Base-by-base conservation (phyloP, 257 asterid genomes). In the Dorcoceras hygrometricum region DNA sequence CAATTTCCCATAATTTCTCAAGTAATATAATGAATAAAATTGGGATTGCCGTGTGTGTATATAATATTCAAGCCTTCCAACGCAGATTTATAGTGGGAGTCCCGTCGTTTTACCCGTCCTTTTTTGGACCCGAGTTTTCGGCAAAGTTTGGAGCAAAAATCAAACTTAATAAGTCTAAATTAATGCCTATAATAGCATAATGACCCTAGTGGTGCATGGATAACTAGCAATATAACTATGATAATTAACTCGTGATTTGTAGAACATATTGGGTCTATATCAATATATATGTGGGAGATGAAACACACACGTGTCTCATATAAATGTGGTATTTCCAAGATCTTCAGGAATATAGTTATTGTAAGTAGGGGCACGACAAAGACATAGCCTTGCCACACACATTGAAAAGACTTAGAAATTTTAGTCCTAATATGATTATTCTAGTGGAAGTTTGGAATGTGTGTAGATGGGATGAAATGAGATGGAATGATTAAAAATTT, bases 1-100 rank as follows among this genome's bases (percentile, higher is more conserved):
- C 82, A 84, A 25, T 83, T 83, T 20, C 97, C 97, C 96, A 88
- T 84, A 0, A 9, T 68, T 20, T 62, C 0, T n/a, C n/a, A n/a
- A 46, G 16, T 20, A 2, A 23, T 43, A 50, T 6, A 4, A 23
- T 25, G 8, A 0, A 0, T 3, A 16, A 39, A 57, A 19, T 11
- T 19, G 36, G 8, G 7, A 4, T 8, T 6, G 53, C 8, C 0
- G 18, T 14, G 9, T 59, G 1, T 8, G 12, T 53, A 53, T 28
- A 59, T 19, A 65, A 11, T 12, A 20, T 19, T 63, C 4, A 5
- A 39, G 4, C 1, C 4, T 62, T 18, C 19, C 9, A 9, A 28
- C 5, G 20, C 39, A 1, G 9, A 19, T 12, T 12, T 31, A 59
- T 28, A 16, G 39, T 28, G 8, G 36, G 11, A 26, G 29, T 1